Percentiles rank a stretch among this genome's conserved stretches.
Evolutionary conservation across 441 rosid genomes (phyloP).

Genomic region (Erodium texanum): DNA sequence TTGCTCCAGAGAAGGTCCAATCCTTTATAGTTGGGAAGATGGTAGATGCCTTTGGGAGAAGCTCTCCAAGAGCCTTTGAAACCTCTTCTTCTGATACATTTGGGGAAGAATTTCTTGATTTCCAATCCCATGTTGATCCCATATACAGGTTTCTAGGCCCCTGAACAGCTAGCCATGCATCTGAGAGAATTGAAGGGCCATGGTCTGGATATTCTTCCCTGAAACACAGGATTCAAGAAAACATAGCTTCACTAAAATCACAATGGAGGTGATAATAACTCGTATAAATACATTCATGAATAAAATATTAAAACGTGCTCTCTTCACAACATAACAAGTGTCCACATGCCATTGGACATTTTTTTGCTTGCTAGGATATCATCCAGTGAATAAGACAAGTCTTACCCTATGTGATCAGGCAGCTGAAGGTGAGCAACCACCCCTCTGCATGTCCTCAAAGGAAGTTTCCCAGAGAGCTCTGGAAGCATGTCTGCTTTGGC

Average conservation of each 20-base stretch:
- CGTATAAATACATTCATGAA: too few relatives aligned
- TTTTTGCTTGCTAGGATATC: too few relatives aligned
- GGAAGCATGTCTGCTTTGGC: slow-evolving; percentile 64
- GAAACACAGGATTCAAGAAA: slow-evolving; percentile 19
- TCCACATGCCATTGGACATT: too few relatives aligned
- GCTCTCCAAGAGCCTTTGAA: slow-evolving; percentile 58
- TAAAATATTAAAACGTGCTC: too few relatives aligned
- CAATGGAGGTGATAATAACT: too few relatives aligned
- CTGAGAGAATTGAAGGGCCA: slow-evolving; percentile 75
- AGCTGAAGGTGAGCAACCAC: slow-evolving; percentile 61
- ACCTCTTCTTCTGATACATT: slow-evolving; percentile 64
- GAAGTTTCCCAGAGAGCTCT: slow-evolving; percentile 73
- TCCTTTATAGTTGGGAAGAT: slow-evolving; percentile 53
- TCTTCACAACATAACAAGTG: too few relatives aligned
- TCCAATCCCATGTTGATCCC: slow-evolving; percentile 95
- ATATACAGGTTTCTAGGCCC: slow-evolving; percentile 49
- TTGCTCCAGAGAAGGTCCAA: slow-evolving; percentile 63
- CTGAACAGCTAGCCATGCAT: slow-evolving; percentile 79
- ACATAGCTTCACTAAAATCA: not conserved
- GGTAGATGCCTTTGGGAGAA: slow-evolving; percentile 62
- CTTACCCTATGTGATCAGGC: slow-evolving; percentile 40
- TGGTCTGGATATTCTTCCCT: slow-evolving; percentile 57
- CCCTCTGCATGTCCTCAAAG: slow-evolving; percentile 86
- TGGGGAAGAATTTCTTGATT: slow-evolving; percentile 56
- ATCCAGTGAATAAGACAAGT: slow-evolving; percentile 6